phyloP scores from a whole-genome alignment of 2,329 filamentous ascomycete species.

The Rasamsonia emersonii region DNA sequence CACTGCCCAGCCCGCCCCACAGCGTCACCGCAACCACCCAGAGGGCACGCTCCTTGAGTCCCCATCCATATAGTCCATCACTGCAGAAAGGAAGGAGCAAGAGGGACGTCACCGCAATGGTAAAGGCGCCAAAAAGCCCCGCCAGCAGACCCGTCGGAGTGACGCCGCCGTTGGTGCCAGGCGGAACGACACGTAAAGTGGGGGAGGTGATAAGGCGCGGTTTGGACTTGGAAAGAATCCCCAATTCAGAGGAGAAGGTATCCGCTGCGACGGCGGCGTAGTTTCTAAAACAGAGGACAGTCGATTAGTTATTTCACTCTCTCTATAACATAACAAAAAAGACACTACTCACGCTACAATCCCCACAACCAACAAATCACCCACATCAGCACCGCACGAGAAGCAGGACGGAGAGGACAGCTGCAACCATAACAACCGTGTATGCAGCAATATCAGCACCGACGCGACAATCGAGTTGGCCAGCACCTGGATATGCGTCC shows the following conservation, averaged over 20 bases:
- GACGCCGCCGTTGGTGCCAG: conserved; percentile 89
- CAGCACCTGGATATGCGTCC: conserved; percentile 81
- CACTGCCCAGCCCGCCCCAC: conserved; percentile 69
- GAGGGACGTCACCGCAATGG: conserved; percentile 59
- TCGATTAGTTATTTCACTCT: conserved; percentile 1
- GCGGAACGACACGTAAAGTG: conserved; percentile 67
- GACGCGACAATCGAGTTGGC: conserved; percentile 79
- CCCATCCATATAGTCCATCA: conserved; percentile 16
- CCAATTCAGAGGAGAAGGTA: conserved; percentile 90
- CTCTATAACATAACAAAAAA: not conserved
- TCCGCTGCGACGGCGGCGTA: conserved; percentile 90
- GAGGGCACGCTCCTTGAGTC: conserved; percentile 45
- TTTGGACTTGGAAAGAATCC: conserved; percentile 67
- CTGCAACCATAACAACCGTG: conserved; percentile 30
- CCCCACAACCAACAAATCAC: conserved; percentile 32
- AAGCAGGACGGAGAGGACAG: conserved; percentile 27
- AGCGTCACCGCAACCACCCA: conserved; percentile 51
- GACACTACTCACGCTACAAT: conserved; percentile 29
- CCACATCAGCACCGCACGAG: conserved; percentile 20
- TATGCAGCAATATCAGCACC: conserved; percentile 49
- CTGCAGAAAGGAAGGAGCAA: conserved; percentile 61
- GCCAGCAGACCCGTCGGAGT: conserved; percentile 65
- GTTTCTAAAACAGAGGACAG: conserved; percentile 40
- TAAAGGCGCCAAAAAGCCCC: conserved; percentile 63
- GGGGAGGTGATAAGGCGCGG: conserved; percentile 82